Conservation (phyloP, 108 stramenopile genomes). For the Nitzschia sp. region DNA sequence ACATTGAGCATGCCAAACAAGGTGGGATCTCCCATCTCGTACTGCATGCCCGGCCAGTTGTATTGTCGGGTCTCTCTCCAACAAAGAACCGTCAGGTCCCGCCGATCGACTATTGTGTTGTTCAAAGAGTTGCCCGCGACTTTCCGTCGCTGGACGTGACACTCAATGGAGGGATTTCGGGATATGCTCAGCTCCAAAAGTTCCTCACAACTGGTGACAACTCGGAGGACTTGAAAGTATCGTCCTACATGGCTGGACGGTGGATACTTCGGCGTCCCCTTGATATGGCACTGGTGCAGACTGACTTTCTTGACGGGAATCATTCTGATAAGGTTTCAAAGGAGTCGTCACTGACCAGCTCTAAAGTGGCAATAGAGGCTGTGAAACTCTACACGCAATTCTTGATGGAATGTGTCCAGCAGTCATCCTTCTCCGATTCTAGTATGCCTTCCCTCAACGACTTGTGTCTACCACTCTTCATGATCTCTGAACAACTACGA, state of each 20-base stretch:
- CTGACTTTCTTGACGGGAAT: background rate
- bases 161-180: constrained; percentile 52
- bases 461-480: constrained; percentile 46
- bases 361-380: background rate
- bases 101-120: constrained; percentile 42
- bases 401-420: background rate
- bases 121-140: constrained; percentile 37
- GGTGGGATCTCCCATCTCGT: constrained; percentile 45
- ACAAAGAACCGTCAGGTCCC: constrained; percentile 53
- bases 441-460: constrained; percentile 24
- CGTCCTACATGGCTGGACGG: constrained; percentile 44
- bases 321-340: background rate
- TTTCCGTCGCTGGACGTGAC: constrained; percentile 44
- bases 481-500: constrained; percentile 44
- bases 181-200: constrained; percentile 26
- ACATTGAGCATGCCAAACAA: constrained; percentile 25
- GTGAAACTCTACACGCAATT: background rate
- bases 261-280: constrained; percentile 48
- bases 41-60: constrained; percentile 50
- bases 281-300: constrained; percentile 24
- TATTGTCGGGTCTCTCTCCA: constrained; percentile 48
- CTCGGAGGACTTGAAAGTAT: background rate
- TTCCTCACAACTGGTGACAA: too few species aligned
- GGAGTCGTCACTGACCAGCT: background rate
- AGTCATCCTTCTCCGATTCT: too few species aligned